These are phyloP conservation scores for Syzygium malaccense DNA, from an alignment of 441 rosid species.

Conservation along the genomic window DNA sequence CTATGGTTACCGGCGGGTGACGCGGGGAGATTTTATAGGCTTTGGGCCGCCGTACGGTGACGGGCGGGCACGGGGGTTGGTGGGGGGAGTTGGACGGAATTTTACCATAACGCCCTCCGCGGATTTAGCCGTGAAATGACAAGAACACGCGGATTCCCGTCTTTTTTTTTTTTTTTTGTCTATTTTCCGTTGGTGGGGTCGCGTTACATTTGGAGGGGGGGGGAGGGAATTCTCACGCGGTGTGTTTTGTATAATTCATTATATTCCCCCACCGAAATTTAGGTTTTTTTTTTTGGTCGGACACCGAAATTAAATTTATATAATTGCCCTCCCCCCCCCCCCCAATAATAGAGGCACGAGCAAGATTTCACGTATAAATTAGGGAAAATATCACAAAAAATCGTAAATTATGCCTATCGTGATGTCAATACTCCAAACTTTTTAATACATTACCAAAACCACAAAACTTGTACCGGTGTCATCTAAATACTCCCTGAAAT, in stretches of 20 bases:
- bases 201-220: not conserved
- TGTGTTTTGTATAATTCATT: not conserved
- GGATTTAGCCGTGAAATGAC: too few relatives aligned
- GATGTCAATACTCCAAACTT: not conserved
- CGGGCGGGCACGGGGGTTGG: not conserved
- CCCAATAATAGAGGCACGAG: too few relatives aligned
- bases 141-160: not conserved
- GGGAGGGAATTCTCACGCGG: not conserved
- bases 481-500: not conserved
- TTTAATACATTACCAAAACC: not conserved
- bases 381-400: too few relatives aligned
- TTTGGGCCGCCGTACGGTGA: not conserved
- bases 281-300: too few relatives aligned
- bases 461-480: accelerated
- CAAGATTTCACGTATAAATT: too few relatives aligned
- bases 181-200: not conserved
- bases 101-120: not conserved
- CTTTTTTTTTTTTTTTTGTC: not conserved
- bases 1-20: not conserved
- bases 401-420: accelerated
- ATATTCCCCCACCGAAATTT: not conserved
- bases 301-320: too few relatives aligned
- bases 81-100: not conserved
- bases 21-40: not conserved
- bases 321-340: too few relatives aligned